phyloP scores from a whole-genome alignment of 805 yeast genomes.

The Lachancea mirantina region DNA sequence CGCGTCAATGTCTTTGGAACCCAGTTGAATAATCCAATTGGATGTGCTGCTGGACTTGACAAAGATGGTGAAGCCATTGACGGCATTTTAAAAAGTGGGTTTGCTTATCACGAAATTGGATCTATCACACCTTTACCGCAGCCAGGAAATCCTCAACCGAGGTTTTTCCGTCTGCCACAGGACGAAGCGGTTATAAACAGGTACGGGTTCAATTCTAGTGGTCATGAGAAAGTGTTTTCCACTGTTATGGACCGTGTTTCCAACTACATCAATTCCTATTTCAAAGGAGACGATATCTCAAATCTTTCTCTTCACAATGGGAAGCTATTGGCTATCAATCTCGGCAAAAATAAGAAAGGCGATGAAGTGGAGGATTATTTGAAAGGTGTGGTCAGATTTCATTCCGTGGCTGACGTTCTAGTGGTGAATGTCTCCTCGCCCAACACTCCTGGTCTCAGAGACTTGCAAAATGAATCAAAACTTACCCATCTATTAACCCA shows the following conservation, averaged over 20 bases:
- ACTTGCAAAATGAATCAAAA: slow-evolving; percentile 70
- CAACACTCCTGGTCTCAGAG: slow-evolving; percentile 91
- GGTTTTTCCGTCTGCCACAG: slow-evolving; percentile 76
- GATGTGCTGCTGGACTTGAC: slow-evolving; percentile 94
- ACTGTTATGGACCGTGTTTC: slow-evolving; percentile 60
- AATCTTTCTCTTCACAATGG: slow-evolving; percentile 51
- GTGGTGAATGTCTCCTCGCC: slow-evolving; percentile 93
- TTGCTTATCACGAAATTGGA: slow-evolving; percentile 87
- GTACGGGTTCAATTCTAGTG: slow-evolving; percentile 90
- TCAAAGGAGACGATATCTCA: slow-evolving; percentile 18
- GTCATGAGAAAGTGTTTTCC: slow-evolving; percentile 68
- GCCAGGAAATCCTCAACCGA: slow-evolving; percentile 89
- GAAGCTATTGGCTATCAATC: slow-evolving; percentile 69
- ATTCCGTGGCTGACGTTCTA: slow-evolving; percentile 78
- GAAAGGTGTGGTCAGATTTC: slow-evolving; percentile 74
- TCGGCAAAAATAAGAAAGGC: slow-evolving; percentile 89
- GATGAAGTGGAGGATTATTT: slow-evolving; percentile 85
- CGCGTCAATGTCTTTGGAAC: slow-evolving; percentile 60
- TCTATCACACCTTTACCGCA: slow-evolving; percentile 90
- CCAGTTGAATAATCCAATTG: slow-evolving; percentile 66
- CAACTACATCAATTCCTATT: slow-evolving; percentile 28
- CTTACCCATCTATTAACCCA: slow-evolving; percentile 58
- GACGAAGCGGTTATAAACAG: slow-evolving; percentile 92
- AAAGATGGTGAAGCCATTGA: slow-evolving; percentile 91
- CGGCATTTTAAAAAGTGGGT: slow-evolving; percentile 67